These are phyloP conservation scores for Gossypium raimondii DNA, from an alignment of 345 rosid genomes.

Conservation along the genomic window DNA sequence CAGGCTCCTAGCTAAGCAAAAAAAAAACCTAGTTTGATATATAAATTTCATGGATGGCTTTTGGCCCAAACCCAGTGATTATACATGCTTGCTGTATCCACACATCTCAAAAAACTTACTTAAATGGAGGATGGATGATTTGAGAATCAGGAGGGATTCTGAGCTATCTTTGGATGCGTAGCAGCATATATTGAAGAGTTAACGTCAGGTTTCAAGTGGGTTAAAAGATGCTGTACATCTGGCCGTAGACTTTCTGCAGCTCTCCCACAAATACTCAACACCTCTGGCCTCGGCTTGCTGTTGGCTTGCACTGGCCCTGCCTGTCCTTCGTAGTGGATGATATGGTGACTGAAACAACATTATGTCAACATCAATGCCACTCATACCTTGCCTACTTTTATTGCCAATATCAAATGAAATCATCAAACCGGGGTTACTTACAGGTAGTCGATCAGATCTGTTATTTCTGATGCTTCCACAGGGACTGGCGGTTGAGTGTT, in stretches of 20 bases:
- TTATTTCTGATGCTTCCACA: slow-evolving; percentile 75
- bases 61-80: background rate
- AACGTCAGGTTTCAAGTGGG: slow-evolving; percentile 72
- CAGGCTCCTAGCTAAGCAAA: no score
- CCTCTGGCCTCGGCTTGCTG: slow-evolving; percentile 83
- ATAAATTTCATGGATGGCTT: background rate
- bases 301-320: slow-evolving; percentile 86
- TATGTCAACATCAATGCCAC: background rate
- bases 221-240: slow-evolving; percentile 79
- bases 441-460: slow-evolving; percentile 87
- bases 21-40: no score
- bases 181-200: slow-evolving; percentile 82
- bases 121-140: background rate
- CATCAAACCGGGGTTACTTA: slow-evolving; percentile 33
- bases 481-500: slow-evolving; percentile 49
- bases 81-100: background rate
- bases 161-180: slow-evolving; percentile 69
- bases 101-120: background rate
- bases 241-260: slow-evolving; percentile 71
- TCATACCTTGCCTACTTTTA: background rate
- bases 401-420: background rate
- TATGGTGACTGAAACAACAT: slow-evolving; percentile 59
- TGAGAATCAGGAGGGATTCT: slow-evolving; percentile 23
- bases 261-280: slow-evolving; percentile 60
- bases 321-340: slow-evolving; percentile 89